These are phyloP conservation scores for Saxophila tyrrhenica DNA, from an alignment of 495 filamentous ascomycete genomes.

Conservation along the genomic window DNA sequence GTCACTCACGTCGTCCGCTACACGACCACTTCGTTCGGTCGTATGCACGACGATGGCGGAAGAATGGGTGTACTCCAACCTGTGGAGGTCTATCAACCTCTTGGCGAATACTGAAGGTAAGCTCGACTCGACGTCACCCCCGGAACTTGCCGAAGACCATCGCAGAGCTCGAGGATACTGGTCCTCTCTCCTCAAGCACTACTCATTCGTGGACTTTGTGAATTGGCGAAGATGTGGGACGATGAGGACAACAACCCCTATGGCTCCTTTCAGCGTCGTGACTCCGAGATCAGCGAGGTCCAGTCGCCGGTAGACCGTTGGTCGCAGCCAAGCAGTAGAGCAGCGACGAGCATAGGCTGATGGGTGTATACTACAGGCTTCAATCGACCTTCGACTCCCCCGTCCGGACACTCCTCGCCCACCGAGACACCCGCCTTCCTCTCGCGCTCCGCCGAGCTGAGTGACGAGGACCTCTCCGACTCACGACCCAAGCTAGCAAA, in stretches of 20 bases:
- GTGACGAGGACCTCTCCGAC: conserved; percentile 50
- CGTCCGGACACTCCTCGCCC: conserved; percentile 28
- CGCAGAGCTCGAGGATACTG: too few relatives aligned
- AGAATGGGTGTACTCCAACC: background rate
- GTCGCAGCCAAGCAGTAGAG: background rate
- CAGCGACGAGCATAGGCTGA: background rate
- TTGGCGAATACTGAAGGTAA: background rate
- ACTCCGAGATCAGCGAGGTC: conserved; percentile 63
- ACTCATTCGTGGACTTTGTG: too few relatives aligned
- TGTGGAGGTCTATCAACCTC: background rate
- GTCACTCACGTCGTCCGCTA: too few relatives aligned
- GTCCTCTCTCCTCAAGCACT: background rate
- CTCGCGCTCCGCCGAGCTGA: conserved; percentile 44
- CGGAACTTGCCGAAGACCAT: background rate
- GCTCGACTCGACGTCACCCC: background rate
- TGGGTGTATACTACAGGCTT: conserved; percentile 19
- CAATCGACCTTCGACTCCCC: conserved; percentile 33
- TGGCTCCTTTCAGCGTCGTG: conserved; percentile 74
- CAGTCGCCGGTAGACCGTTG: conserved; percentile 45
- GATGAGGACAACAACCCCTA: conserved; percentile 94
- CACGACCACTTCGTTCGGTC: too few relatives aligned
- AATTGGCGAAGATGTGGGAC: conserved; percentile 57
- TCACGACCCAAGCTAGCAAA: conserved; percentile 33
- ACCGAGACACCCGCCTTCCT: conserved; percentile 47
- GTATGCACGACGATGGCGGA: too few relatives aligned